Evolutionary conservation across 371 early-diverging fungal species (phyloP), one percentile per base, ranked within the genome.

Genomic region (Umbelopsis sp.): DNA sequence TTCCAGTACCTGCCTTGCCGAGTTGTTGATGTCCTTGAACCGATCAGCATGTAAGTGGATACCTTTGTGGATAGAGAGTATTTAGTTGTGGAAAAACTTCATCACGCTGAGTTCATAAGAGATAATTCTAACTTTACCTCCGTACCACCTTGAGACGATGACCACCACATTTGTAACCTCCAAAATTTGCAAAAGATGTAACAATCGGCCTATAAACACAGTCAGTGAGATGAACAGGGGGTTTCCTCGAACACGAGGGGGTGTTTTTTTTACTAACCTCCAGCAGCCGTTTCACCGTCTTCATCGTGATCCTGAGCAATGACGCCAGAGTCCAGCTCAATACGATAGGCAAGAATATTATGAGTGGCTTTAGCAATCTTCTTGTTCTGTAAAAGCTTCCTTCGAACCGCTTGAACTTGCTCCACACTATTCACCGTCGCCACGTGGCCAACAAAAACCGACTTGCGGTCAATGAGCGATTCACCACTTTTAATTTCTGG

Each of bases 21-120:
- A 84, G 69, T 93, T 93, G 72, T 95, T 96, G 72, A 97, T 97
- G 64, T 93, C 91, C 70, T 93, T 94, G 82, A 97, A 97, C 44
- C 98, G 82, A 74, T 91, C 93, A 2, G 93, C 92, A 0, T 94
- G 94, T 52, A 95, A 72, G 51, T 89, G 84, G 20, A 91, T 86
- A 11, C 76, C 75, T 75, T 22, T 52, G 14, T 16, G 6, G 48
- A 48, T 20, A 12, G 16, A 12, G 1, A 22, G 22, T 22, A 22
- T 22, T 48, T 16, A 48, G 48, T 18, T 4, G 3, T 29, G 29
- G 52, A 51, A 9, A 0, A 41, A 44, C 50, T 45, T 44, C 41
- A 37, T n/a, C 11, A 20, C 46, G 32, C 10, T 12, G 14, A 25
- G 20, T 14, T 18, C 37, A 46, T 25, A 32, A 48, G 20, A 44